These are phyloP conservation scores for Talaromyces sp. DNA, from an alignment of 2,329 filamentous ascomycete species.

Conservation along the genomic window DNA sequence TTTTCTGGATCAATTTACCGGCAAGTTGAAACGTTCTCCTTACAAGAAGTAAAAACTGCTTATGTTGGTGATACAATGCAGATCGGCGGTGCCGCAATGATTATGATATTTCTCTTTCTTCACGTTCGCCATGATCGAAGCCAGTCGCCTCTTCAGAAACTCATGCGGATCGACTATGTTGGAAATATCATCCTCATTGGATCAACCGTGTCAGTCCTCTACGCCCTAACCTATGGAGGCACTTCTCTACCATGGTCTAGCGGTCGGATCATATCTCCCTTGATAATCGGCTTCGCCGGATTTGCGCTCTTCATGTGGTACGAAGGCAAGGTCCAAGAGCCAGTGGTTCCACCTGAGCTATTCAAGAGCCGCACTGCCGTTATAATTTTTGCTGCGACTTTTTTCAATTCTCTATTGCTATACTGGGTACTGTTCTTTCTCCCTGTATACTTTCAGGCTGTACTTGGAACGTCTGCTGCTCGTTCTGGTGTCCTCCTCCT, in stretches of 20 bases:
- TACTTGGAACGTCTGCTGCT: conserved; percentile 27
- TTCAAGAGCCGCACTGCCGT: conserved; percentile 39
- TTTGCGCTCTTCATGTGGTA: conserved; percentile 17
- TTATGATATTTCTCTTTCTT: conserved; percentile 29
- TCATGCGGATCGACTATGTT: conserved; percentile 22
- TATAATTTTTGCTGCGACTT: conserved; percentile 28
- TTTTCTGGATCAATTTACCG: conserved; percentile 23
- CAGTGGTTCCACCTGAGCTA: conserved; percentile 38
- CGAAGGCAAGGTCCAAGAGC: conserved; percentile 17
- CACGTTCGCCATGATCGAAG: background rate
- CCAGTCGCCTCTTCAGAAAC: background rate
- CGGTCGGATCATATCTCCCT: conserved; percentile 21
- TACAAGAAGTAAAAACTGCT: background rate
- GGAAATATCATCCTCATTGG: conserved; percentile 24
- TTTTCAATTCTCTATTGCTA: conserved; percentile 32
- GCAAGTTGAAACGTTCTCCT: background rate
- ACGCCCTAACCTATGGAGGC: conserved; percentile 26
- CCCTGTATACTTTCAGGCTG: conserved; percentile 44
- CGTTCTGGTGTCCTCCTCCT: conserved; percentile 27
- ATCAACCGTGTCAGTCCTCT: conserved; percentile 22
- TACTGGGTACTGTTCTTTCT: conserved; percentile 38
- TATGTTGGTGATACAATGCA: background rate
- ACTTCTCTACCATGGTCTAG: conserved; percentile 24
- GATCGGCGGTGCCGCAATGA: conserved; percentile 12
- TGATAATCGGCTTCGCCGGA: conserved; percentile 21